Evolutionary conservation across 2,329 filamentous ascomycete species (phyloP), one percentile per base, ranked within the genome.

Genomic region (Lasiodiplodia sp.): DNA sequence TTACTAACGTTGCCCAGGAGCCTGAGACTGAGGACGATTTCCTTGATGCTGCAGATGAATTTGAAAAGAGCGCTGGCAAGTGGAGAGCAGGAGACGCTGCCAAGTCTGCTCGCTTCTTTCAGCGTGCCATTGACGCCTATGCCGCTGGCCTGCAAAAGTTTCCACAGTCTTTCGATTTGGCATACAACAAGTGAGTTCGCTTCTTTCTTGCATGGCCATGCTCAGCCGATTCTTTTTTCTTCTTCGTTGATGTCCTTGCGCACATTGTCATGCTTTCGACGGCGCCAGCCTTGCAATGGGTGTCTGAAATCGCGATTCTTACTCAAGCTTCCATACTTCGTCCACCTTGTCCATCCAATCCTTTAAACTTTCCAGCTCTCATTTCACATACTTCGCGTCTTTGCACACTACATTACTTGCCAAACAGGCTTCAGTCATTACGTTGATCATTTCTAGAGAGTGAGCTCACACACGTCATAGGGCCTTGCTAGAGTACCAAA

Each of bases 11-110:
- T 28, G 2, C 25, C 40, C 73, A 89, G 81, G 82, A 80, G 21
- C 86, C 89, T 5, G 83, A 87, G 68, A 87, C 87, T 1, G 87
- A 88, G 64, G 89, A 92, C 80, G 90, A 92, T 71, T 92, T 87
- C 73, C 84, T 91, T 65, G 88, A 88, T 70, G 87, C 85, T 28
- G 91, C 89, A 12, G 90, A 92, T 66, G 86, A 89, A 38, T 85
- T 88, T 69, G 91, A 93, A 79, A 89, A 92, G 77, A 88, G 88
- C 5, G 91, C 89, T 7, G 89, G 91, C 70, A 93, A 93, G 84
- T 92, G 90, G 88, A 85, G 90, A 62, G 89, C 86, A 47, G 91
- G 91, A 25, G 91, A 93, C 76, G 85, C 88, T 23, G 86, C 83
- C 60, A 93, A 92, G 73, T 86, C 87, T 4, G 83, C 85, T 71